Percentiles rank a stretch among this genome's conserved stretches.
Conservation (phyloP, 805 yeast genomes). For the Suhomyces faveliae region DNA sequence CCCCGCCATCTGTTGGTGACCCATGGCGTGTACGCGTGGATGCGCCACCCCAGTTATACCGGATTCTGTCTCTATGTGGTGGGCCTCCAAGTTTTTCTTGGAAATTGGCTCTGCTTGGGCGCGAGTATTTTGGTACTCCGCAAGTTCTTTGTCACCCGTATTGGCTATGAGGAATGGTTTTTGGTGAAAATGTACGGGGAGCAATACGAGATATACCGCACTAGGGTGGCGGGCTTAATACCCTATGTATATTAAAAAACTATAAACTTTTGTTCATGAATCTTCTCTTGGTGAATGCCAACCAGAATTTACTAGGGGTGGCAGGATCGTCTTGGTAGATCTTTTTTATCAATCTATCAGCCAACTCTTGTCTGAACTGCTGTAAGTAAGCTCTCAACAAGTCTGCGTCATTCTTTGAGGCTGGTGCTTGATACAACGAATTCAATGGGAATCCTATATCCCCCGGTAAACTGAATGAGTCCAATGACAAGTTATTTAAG, state of each 20-base stretch:
- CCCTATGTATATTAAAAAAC: conserved; percentile 20
- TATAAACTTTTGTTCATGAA: conserved; percentile 90
- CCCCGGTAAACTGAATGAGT: conserved; percentile 89
- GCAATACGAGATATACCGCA: conserved; percentile 25
- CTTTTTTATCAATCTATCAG: conserved; percentile 72
- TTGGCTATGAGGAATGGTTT: conserved; percentile 35
- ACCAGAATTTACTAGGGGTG: conserved; percentile 87
- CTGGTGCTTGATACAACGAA: conserved; percentile 71
- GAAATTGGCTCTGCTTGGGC: conserved; percentile 20
- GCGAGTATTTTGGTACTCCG: conserved; percentile 17
- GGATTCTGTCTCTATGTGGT: conserved; percentile 36
- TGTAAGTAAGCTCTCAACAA: conserved; percentile 76
- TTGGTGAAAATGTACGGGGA: conserved; percentile 27
- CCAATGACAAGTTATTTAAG: conserved; percentile 84
- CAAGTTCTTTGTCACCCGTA: conserved; percentile 29
- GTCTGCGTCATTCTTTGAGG: conserved; percentile 72
- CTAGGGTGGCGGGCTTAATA: conserved; percentile 24
- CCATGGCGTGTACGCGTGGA: conserved; percentile 28
- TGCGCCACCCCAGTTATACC: conserved; percentile 40
- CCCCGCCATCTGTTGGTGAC: conserved; percentile 23
- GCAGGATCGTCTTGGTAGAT: conserved; percentile 60
- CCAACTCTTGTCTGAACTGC: conserved; percentile 94
- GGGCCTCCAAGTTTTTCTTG: conserved; percentile 30
- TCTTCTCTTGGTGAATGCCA: conserved; percentile 90
- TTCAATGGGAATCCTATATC: conserved; percentile 93